Evolutionary conservation across 1,284 basidiomycete genomes (phyloP).

Genomic region (Fistulinella cinereoalba): DNA sequence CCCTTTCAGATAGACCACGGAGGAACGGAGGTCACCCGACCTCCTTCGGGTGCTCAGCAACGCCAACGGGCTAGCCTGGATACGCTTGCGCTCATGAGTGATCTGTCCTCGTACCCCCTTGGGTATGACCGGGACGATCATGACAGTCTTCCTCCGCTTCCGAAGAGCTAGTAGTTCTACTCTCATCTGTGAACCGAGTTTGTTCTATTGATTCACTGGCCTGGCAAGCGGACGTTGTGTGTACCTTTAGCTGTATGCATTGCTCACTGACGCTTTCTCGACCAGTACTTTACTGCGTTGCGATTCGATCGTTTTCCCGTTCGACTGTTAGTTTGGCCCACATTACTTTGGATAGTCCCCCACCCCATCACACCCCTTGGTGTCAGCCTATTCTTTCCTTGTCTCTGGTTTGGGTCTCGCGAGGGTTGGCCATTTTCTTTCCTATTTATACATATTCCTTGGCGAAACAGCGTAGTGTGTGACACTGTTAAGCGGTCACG

Average conservation of each 20-base stretch:
- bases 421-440: conserved; percentile 14
- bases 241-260: conserved; percentile 28
- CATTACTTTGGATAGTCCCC: conserved; percentile 3
- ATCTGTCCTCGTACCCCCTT: conserved; percentile 75
- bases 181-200: conserved; percentile 1
- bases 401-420: conserved; percentile 13
- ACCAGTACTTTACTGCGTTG: conserved; percentile 8
- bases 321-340: conserved; percentile 7
- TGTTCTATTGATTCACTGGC: conserved; percentile 20
- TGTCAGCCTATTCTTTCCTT: background rate
- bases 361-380: background rate
- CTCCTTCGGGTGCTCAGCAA: conserved; percentile 29
- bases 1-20: conserved; percentile 78
- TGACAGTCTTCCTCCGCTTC: conserved; percentile 30
- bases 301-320: conserved; percentile 5
- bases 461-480: background rate
- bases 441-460: conserved; percentile 19
- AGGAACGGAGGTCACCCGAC: conserved; percentile 21
- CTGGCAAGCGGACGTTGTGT: conserved; percentile 22
- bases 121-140: conserved; percentile 59
- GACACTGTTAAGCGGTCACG: conserved; percentile 24
- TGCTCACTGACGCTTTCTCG: conserved; percentile 12
- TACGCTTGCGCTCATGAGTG: conserved; percentile 74
- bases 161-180: conserved; percentile 23
- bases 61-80: conserved; percentile 76